Percentiles rank a stretch among this genome's conserved stretches.
These are phyloP conservation scores for Sanghuangporus weigelae DNA, from an alignment of 1,284 basidiomycete species.

Conservation along the genomic window DNA sequence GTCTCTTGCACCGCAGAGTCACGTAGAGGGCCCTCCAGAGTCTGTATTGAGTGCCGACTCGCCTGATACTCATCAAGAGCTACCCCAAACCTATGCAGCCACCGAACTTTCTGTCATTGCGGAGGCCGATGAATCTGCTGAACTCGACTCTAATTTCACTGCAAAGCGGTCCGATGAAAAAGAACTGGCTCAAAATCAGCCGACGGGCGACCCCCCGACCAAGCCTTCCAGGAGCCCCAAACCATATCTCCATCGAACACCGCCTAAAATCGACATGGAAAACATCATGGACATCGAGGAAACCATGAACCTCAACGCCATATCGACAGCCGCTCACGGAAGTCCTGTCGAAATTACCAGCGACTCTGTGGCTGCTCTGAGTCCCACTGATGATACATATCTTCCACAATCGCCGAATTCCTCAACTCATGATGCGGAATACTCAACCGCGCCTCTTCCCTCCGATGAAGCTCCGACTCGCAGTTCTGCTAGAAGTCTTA, in stretches of 20 bases:
- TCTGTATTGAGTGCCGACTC: background rate
- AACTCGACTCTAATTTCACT: conserved; percentile 25
- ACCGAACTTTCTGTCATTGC: conserved; percentile 62
- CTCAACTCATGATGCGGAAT: background rate
- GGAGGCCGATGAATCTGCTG: conserved; percentile 59
- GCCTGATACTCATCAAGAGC: background rate
- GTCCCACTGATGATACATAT: background rate
- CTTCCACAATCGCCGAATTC: conserved; percentile 4
- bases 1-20: background rate
- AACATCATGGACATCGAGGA: conserved; percentile 19
- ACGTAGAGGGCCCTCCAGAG: background rate
- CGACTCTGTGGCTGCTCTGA: conserved; percentile 1
- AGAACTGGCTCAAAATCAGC: background rate
- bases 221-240: background rate
- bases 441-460: background rate
- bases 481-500: background rate
- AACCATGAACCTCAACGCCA: conserved; percentile 6
- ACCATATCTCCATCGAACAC: background rate
- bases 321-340: conserved; percentile 23
- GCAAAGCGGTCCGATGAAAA: background rate
- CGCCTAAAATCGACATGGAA: conserved; percentile 14
- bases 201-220: background rate
- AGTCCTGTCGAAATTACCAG: conserved; percentile 17
- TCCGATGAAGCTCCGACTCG: background rate
- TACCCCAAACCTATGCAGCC: conserved; percentile 15